These are phyloP conservation scores for Candida glucosophila DNA, from an alignment of 1,139 yeast species.

Conservation along the genomic window DNA sequence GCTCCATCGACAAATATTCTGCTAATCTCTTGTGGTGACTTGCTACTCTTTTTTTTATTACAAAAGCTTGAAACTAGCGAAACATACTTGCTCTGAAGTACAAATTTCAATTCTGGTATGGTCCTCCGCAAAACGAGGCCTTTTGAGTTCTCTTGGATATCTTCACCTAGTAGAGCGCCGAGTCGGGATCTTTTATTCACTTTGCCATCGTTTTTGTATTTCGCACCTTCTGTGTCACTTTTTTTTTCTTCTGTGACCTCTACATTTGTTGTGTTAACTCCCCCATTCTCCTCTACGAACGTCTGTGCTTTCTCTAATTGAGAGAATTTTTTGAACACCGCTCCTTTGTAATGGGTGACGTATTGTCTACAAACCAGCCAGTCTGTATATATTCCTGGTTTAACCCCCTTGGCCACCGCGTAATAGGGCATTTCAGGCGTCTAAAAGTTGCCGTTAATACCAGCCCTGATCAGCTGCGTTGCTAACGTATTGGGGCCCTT, in stretches of 20 bases:
- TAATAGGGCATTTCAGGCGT: slow-evolving; percentile 27
- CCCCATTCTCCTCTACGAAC: slow-evolving; percentile 2
- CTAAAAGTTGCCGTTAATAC: too few relatives aligned
- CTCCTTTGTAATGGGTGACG: slow-evolving; percentile 46
- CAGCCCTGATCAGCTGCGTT: too few relatives aligned
- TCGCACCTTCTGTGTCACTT: background rate
- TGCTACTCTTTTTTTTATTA: slow-evolving; percentile 1
- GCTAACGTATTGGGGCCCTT: too few relatives aligned
- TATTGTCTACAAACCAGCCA: slow-evolving; percentile 46
- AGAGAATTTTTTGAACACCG: slow-evolving; percentile 46
- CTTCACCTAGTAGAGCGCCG: background rate
- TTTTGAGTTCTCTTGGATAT: background rate
- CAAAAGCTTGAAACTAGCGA: slow-evolving; percentile 1
- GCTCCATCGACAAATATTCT: slow-evolving; percentile 69
- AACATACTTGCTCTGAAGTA: slow-evolving; percentile 2
- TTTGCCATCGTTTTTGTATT: too few relatives aligned
- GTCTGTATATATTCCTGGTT: slow-evolving; percentile 38
- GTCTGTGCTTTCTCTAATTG: slow-evolving; percentile 9
- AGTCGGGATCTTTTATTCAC: slow-evolving; percentile 1
- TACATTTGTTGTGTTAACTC: background rate
- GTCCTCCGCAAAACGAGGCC: background rate
- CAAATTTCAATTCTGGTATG: slow-evolving; percentile 1
- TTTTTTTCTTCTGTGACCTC: background rate
- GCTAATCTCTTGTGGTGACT: background rate
- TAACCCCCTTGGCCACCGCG: slow-evolving; percentile 54